Base-by-base conservation (phyloP, 352 stramenopile genomes). In the Pythium myriotylum region DNA sequence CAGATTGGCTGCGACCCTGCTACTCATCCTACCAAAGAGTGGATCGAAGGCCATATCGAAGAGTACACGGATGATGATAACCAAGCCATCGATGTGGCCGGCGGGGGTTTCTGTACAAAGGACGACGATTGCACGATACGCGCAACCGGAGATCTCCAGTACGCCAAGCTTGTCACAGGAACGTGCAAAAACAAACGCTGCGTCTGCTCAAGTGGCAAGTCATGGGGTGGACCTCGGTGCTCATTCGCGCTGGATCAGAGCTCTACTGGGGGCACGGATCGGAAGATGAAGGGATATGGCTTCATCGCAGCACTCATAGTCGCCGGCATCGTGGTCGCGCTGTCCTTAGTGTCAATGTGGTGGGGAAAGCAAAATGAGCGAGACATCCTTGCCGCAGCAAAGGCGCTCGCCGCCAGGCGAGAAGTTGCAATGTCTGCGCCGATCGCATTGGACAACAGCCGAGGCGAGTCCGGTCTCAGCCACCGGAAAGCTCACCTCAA, bases 61-160 rank as follows among this genome's bases (percentile, higher is more conserved):
- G 72, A 84, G 65, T 92, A 79, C 62, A 65, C 73, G 42, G 83
- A 92, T 53, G 41, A 70, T 40, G 72, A 80, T 52, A 89, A 89
- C 50, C 68, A 68, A 4, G 37, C 68, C 12, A 69, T 81, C n/a
- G 65, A 58, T 0, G 82, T 91, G 4, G 59, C 66, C 7, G 78
- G 82, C 9, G 71, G 65, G 7, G 82, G 67, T 0, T 88, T 86
- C 35, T 90, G 80, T 52, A 71, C 48, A 9, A 68, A 20, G 2
- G 70, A 90, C 59, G 68, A 76, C 27, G 80, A 92, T 59, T 92
- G 82, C 41, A 88, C 81, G 0, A 65, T 87, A 22, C 68, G 63
- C 19, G 17, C 42, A 7, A 50, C 35, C 4, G 14, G 35, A 10
- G 24, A 13, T 22, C 33, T 49, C 9, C 37, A 50, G 26, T 35